Percentiles rank a stretch among this genome's conserved stretches.
These are phyloP conservation scores for barley (Hordeum vulgare) DNA, from an alignment of 176 grass and related monocot genomes.

Conservation along the genomic window MorexV3_pseudomolecules_assembly NC_058519.1:161020233-161020732, in stretches of 20 bases:
- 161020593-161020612: too few relatives aligned
- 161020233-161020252: not conserved
- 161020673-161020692: too few relatives aligned
- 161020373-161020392: too few relatives aligned
- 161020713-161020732: too few relatives aligned
- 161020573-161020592: too few relatives aligned
- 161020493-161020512: too few relatives aligned
- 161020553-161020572: too few relatives aligned
- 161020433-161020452: slow-evolving; percentile 62
- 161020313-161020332: not conserved
- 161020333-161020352: not conserved
- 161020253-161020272: not conserved
- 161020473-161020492: slow-evolving; percentile 81
- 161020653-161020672: not conserved
- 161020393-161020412: not conserved
- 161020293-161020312: not conserved
- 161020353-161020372: not conserved
- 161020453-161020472: slow-evolving; percentile 73
- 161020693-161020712: too few relatives aligned
- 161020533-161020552: too few relatives aligned
- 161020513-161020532: too few relatives aligned
- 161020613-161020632: too few relatives aligned
- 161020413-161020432: slow-evolving; percentile 66
- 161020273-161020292: not conserved
- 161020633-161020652: too few relatives aligned